These are phyloP conservation scores for Candida qinlingensis DNA, from an alignment of 805 yeast genomes.

Conservation along the genomic window DNA sequence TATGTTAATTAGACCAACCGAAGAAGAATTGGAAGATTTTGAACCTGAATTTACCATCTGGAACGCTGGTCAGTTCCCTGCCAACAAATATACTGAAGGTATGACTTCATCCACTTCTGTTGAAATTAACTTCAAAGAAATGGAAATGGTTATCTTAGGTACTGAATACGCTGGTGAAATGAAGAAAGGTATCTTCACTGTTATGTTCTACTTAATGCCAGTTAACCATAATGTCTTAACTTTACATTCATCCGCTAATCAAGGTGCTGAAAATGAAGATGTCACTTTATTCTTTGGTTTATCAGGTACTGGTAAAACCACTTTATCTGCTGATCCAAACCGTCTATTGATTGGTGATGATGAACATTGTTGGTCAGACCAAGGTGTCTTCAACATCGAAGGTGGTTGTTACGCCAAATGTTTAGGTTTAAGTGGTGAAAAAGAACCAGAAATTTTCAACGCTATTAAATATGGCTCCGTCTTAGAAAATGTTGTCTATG, in stretches of 20 bases:
- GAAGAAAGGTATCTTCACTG: slow-evolving; percentile 99
- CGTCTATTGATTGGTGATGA: slow-evolving; percentile 95
- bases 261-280: slow-evolving; percentile 75
- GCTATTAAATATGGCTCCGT: slow-evolving; percentile 94
- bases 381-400: slow-evolving; percentile 98
- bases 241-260: slow-evolving; percentile 92
- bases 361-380: slow-evolving; percentile 98
- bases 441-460: slow-evolving; percentile 96
- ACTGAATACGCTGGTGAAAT: slow-evolving; percentile 99
- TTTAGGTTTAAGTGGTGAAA: slow-evolving; percentile 80
- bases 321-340: slow-evolving; percentile 92
- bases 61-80: slow-evolving; percentile 99
- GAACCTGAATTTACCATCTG: slow-evolving; percentile 97
- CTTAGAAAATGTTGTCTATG: slow-evolving; percentile 87
- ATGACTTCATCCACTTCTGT: slow-evolving; percentile 96
- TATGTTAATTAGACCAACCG: slow-evolving; percentile 94
- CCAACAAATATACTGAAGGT: slow-evolving; percentile 91
- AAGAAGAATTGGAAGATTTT: slow-evolving; percentile 78
- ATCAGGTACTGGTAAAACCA: slow-evolving; percentile 98
- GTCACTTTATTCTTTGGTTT: slow-evolving; percentile 95
- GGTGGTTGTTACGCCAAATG: slow-evolving; percentile 99
- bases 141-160: slow-evolving; percentile 99
- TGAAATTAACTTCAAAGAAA: slow-evolving; percentile 91
- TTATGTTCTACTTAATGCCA: slow-evolving; percentile 98
- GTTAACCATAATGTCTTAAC: slow-evolving; percentile 87